A percentile compares a stretch with the other conserved stretches of the same genome.
Conservation (phyloP, 768 basidiomycete genomes). For the Suillus discolor region DNA sequence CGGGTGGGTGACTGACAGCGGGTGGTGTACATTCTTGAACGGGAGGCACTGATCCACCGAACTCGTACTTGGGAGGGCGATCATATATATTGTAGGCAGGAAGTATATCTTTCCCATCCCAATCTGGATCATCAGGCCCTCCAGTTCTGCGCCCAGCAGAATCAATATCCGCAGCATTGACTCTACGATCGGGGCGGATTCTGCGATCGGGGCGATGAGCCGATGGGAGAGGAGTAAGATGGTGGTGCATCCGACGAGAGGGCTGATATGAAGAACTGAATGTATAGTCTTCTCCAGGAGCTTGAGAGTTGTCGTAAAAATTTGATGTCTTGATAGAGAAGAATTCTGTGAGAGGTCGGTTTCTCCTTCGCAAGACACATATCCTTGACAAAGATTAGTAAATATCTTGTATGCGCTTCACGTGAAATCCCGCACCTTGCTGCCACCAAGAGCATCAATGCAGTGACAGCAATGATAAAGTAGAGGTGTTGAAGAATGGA, state of each 20-base stretch:
- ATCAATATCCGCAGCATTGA: conserved; percentile 42
- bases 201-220: conserved; percentile 24
- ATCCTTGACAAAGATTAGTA: conserved; percentile 16
- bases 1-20: neutral
- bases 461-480: conserved; percentile 20
- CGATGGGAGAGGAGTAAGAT: conserved; percentile 23
- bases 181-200: conserved; percentile 24
- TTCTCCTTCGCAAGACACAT: conserved; percentile 26
- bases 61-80: conserved; percentile 49
- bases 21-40: neutral
- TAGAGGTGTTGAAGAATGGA: conserved; percentile 25
- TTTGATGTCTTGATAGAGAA: conserved; percentile 13
- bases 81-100: conserved; percentile 50
- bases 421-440: conserved; percentile 19
- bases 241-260: conserved; percentile 16
- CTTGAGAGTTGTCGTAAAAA: conserved; percentile 10
- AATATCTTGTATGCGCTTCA: neutral
- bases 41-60: conserved; percentile 10
- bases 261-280: conserved; percentile 17
- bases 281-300: neutral
- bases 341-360: conserved; percentile 22
- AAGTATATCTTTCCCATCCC: conserved; percentile 46
- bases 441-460: conserved; percentile 20
- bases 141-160: conserved; percentile 40
- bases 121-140: conserved; percentile 31